Base-by-base conservation (phyloP, 768 basidiomycete species). In the Boletellus emodensis region DNA sequence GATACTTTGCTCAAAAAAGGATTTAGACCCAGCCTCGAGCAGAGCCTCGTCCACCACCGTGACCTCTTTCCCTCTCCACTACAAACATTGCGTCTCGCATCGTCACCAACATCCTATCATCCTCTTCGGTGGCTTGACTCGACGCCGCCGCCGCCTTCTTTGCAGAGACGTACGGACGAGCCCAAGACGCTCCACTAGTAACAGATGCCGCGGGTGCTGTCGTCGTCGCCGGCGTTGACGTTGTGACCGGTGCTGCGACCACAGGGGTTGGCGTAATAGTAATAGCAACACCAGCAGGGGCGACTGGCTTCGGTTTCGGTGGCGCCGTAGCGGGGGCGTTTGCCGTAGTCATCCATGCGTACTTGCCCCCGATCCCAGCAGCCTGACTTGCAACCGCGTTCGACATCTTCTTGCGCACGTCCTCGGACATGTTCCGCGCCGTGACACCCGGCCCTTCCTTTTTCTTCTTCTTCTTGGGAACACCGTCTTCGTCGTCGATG, bases 381-480 rank as follows among this genome's bases (percentile, higher is more conserved):
- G 90, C 90, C 63, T 90, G 90, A 56, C 84, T 86, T 20, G 92
- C 92, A 6, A 89, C 87, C 20, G 87, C 87, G 65, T 95, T 92
- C 32, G 86, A 87, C 84, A 94, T 84, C 65, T 90, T 92, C 76
- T 94, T 94, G 57, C 85, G 75, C 59, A 91, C 87, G 59, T 94
- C 92, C 67, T 93, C 92, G 6, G 84, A 86, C 88, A 94, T 90
- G 62, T 92, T 93, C 49, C 87, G 74, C 48, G 90, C 89, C 0
- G 87, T 88, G 11, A 90, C 86, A 11, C 89, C 87, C 0, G 90
- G 88, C 0, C 87, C 87, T 30, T 90, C 89, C 63, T 86, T 84
- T 66, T 90, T 90, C 68, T 86, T 80, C 70, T 78, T 78, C 67
- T 89, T 90, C 72, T 87, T 90, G 71, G 85, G 84, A 44, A 77